phyloP scores from a whole-genome alignment of 1,284 basidiomycete genomes.

The Ustilago loliicola region DNA sequence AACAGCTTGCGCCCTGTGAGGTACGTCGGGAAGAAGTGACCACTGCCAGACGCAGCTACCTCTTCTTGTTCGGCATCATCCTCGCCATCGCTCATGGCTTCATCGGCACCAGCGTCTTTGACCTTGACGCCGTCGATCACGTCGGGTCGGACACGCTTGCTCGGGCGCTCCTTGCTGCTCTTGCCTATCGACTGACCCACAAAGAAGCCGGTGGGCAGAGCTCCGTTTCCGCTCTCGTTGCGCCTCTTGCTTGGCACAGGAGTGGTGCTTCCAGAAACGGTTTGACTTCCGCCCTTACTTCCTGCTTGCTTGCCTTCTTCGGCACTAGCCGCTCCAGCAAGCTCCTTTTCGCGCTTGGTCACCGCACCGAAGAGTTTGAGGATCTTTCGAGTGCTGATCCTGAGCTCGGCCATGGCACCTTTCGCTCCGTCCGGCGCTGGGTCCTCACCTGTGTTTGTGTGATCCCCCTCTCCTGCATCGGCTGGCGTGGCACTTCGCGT shows the following conservation, averaged over 20 bases:
- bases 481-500: slow-evolving; percentile 41
- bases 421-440: slow-evolving; percentile 56
- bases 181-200: slow-evolving; percentile 30
- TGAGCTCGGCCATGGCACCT: slow-evolving; percentile 50
- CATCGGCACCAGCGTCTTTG: background rate
- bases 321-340: slow-evolving; percentile 45
- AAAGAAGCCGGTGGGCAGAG: slow-evolving; percentile 28
- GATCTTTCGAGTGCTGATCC: slow-evolving; percentile 51
- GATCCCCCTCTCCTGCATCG: slow-evolving; percentile 16
- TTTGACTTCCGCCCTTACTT: slow-evolving; percentile 8
- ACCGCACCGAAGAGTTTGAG: slow-evolving; percentile 58
- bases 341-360: slow-evolving; percentile 52
- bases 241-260: slow-evolving; percentile 28
- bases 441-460: slow-evolving; percentile 31
- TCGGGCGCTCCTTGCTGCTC: slow-evolving; percentile 12
- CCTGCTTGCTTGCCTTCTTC: slow-evolving; percentile 30
- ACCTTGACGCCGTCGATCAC: slow-evolving; percentile 26
- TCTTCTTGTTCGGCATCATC: slow-evolving; percentile 12
- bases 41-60: slow-evolving; percentile 69
- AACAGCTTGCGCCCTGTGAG: slow-evolving; percentile 86
- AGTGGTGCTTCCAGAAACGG: slow-evolving; percentile 14
- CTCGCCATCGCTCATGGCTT: slow-evolving; percentile 18
- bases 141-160: slow-evolving; percentile 40
- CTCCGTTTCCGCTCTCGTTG: background rate
- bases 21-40: slow-evolving; percentile 90